Evolutionary conservation across 139 green algal genomes (phyloP).

Genomic region (Chlorella vulgaris): DNA sequence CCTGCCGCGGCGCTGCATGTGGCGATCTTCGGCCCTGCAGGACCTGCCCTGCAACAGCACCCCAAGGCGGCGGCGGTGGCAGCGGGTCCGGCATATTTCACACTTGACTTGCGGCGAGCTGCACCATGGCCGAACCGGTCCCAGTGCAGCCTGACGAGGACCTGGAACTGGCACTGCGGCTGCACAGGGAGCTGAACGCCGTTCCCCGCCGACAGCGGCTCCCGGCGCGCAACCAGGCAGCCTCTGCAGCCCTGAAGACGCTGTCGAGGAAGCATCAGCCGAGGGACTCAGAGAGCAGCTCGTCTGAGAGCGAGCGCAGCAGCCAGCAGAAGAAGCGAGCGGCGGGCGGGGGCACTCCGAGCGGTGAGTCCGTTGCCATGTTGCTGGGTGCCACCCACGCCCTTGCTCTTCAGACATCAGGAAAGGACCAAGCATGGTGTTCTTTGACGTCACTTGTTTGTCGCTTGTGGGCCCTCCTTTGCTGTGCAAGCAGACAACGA

Average conservation of each 20-base stretch:
- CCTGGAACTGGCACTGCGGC: conserved; percentile 32
- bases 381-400: background rate
- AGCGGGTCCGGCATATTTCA: too few species aligned
- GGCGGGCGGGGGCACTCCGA: background rate
- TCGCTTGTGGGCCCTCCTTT: background rate
- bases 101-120: too few species aligned
- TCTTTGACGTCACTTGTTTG: background rate
- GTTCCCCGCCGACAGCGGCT: conserved; percentile 12
- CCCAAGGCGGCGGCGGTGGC: too few species aligned
- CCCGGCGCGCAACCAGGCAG: conserved; percentile 20
- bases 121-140: background rate
- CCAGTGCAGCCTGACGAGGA: background rate
- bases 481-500: conserved; percentile 15
- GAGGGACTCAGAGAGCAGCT: conserved; percentile 25
- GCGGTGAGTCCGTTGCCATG: conserved; percentile 5
- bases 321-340: conserved; percentile 22
- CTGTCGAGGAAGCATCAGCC: conserved; percentile 1
- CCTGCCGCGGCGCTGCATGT: too few species aligned
- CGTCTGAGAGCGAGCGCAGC: conserved; percentile 18
- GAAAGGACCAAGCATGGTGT: background rate
- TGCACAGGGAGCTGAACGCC: conserved; percentile 50
- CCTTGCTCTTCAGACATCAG: too few species aligned
- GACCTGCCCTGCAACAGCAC: too few species aligned
- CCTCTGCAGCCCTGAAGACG: conserved; percentile 11
- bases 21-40: too few species aligned